A percentile compares a stretch with the other conserved stretches of the same genome.
These are phyloP conservation scores for Trichoderma endophyticum DNA, from an alignment of 2,329 filamentous ascomycete species.

Conservation along the genomic window DNA sequence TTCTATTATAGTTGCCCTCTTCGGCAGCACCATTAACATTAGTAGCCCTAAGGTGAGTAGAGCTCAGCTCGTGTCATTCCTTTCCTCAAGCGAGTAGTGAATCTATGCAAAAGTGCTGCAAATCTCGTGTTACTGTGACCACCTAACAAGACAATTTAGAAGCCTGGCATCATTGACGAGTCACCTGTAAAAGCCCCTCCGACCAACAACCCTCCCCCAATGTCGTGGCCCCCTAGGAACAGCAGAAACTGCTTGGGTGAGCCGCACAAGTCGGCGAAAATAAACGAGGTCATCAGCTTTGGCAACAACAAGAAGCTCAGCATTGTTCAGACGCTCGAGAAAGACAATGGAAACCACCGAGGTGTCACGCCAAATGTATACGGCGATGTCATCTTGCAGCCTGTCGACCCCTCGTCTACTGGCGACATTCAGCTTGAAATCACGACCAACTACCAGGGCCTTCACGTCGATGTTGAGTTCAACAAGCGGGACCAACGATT, in stretches of 20 bases:
- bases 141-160: constrained; percentile 17
- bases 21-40: constrained; percentile 23
- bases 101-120: background rate
- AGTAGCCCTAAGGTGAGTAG: constrained; percentile 31
- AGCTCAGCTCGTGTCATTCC: background rate
- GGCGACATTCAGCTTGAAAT: constrained; percentile 44
- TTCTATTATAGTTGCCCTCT: constrained; percentile 31
- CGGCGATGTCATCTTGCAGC: constrained; percentile 46
- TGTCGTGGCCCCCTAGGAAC: constrained; percentile 28
- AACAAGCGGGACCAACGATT: constrained; percentile 38
- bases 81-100: background rate
- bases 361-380: constrained; percentile 37
- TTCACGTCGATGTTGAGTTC: constrained; percentile 36
- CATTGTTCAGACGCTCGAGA: constrained; percentile 39
- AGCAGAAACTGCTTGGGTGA: constrained; percentile 27
- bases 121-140: background rate
- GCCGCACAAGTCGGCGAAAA: constrained; percentile 22
- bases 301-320: constrained; percentile 34
- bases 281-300: constrained; percentile 33
- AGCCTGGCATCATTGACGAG: constrained; percentile 24
- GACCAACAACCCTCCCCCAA: constrained; percentile 20
- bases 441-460: constrained; percentile 42
- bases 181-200: constrained; percentile 25
- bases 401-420: constrained; percentile 31
- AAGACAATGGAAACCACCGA: constrained; percentile 20